Conservation (phyloP, 768 basidiomycete species). For the Coprinopsis strossmayeri region DNA sequence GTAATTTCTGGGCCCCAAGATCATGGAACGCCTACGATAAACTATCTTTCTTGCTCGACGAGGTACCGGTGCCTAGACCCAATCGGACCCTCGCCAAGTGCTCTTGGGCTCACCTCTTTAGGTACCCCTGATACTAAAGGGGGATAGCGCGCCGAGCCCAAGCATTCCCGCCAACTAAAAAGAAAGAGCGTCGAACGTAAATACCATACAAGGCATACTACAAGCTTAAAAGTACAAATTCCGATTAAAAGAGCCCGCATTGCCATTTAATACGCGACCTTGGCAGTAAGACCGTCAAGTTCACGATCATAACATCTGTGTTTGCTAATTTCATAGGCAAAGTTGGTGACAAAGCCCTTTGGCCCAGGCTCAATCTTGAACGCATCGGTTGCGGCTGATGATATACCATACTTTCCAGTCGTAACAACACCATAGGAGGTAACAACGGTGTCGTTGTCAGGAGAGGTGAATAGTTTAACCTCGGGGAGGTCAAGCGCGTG, state of each 20-base stretch:
- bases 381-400: conserved; percentile 33
- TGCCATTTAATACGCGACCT: conserved; percentile 39
- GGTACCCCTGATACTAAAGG: no score
- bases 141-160: no score
- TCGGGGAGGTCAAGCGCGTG: conserved; percentile 39
- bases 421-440: conserved; percentile 61
- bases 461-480: conserved; percentile 31
- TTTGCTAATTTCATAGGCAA: conserved; percentile 57
- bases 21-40: no score
- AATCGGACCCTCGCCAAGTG: no score
- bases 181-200: no score
- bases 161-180: no score
- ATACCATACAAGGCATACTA: no score
- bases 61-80: no score
- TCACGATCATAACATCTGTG: conserved; percentile 64
- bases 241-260: not conserved
- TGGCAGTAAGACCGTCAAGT: conserved; percentile 43
- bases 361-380: conserved; percentile 36
- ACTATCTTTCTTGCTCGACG: no score
- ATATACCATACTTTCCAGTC: conserved; percentile 40
- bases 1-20: no score
- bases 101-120: no score
- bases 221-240: no score
- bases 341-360: conserved; percentile 51
- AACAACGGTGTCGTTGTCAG: conserved; percentile 35